These are phyloP conservation scores for Breynia disticha DNA, from an alignment of 441 rosid genomes.

Conservation along the genomic window DNA sequence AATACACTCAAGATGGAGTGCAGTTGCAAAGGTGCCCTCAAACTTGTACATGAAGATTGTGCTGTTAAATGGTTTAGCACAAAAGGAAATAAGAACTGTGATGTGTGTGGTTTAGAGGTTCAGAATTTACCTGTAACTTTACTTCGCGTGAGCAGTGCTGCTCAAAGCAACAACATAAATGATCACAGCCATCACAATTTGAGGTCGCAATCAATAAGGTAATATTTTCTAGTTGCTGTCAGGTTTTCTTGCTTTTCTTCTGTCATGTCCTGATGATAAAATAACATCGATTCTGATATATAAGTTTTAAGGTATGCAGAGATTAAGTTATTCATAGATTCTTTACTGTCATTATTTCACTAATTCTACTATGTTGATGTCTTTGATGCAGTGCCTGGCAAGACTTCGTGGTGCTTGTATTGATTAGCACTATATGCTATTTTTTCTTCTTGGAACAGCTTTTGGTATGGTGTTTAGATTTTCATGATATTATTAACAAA, in stretches of 20 bases:
- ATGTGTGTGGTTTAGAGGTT: conserved; percentile 81
- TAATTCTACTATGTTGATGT: not conserved
- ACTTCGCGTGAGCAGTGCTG: conserved; percentile 44
- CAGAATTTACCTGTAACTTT: conserved; percentile 77
- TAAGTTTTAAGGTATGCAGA: too few species aligned
- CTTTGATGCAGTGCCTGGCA: conserved; percentile 82
- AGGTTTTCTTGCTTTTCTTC: not conserved
- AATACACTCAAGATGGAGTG: conserved; percentile 95
- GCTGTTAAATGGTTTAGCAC: conserved; percentile 83
- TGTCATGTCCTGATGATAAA: not conserved
- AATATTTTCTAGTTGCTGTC: conserved; percentile 6
- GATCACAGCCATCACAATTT: conserved; percentile 35
- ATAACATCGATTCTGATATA: not conserved
- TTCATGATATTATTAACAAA: not conserved
- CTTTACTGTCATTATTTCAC: not conserved
- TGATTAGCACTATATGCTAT: conserved; percentile 86
- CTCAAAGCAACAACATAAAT: conserved; percentile 35
- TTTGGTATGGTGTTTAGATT: conserved; percentile 51
- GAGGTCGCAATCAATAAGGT: conserved; percentile 48
- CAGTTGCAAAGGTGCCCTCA: conserved; percentile 88
- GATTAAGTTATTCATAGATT: not conserved
- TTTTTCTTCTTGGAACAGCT: conserved; percentile 97
- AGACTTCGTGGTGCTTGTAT: conserved; percentile 84
- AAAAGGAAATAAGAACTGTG: conserved; percentile 82
- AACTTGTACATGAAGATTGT: conserved; percentile 76